Evolutionary conservation across 257 asterid species (phyloP), one percentile per base, ranked within the genome.

Genomic region (Lycium barbarum): DNA sequence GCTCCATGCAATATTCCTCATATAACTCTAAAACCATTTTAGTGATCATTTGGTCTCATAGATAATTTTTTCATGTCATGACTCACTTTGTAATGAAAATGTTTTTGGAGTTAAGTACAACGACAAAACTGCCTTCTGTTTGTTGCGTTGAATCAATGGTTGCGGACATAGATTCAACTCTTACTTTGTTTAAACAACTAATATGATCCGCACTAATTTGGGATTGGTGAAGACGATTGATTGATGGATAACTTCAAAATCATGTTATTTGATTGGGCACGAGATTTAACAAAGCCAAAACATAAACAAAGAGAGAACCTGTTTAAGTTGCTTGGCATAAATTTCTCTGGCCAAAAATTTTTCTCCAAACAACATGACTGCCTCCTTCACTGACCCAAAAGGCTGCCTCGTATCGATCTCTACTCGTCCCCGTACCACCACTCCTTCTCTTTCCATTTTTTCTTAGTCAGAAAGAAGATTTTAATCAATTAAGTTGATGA

Each of bases 321-420:
- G 49, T 51, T 89, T 93, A 33, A 93, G 87, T 88, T 93, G 94
- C 81, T 87, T 89, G 47, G 90, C 96, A 7, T 89, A 92, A 54
- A 95, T 90, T 92, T 95, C 96, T 22, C 93, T 94, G 0, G 94
- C 98, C 2, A 93, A 89, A 59, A 93, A 90, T 72, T 90, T 95
- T 65, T 95, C 98, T 17, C 98, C 98, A 22, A 95, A 95, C 84
- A 95, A 76, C 84, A 84, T n/a, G 35, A 95, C 94, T 1, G 98
- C 98, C 84, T 95, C 98, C 73, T 89, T 93, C 20, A 95, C 98
- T 0, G 98, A 95, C 7, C 93, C 87, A 45, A 94, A 95, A 33
- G 98, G 98, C 78, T 86, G 93, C 43, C 98, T 90, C 87, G 86
- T 95, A 88, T 95, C 97, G 68, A 95, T 95, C 93, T 91, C 98